Base-by-base conservation (phyloP, 768 basidiomycete species). In the Mycena vulgaris region DNA sequence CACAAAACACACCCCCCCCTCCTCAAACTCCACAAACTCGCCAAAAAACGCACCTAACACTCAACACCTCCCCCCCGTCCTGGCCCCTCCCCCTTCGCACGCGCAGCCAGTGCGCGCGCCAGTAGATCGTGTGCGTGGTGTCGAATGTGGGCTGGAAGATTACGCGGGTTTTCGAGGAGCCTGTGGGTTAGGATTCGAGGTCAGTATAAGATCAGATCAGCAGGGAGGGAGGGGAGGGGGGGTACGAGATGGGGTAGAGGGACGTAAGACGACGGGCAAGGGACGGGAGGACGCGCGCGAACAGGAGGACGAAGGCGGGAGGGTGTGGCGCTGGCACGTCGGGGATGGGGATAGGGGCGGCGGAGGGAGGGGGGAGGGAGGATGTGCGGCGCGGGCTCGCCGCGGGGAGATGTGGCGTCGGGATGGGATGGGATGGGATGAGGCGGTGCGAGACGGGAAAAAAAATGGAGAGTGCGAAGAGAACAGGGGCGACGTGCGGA, bases 101-200 rank as follows among this genome's bases (percentile, higher is more conserved):
- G 37, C 94, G 88, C 69, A 95, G 84, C 93, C 93, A 95, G 80
- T 95, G 94, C 0, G 92, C 92, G 51, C 88, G 86, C 83, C 95
- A 95, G 78, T 90, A 95, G 67, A 95, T 95, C 40, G 95, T 95
- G 76, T 95, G 94, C 1, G 94, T 95, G 14, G 93, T 93, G 79
- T 95, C 93, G 56, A 93, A 88, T 0, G 94, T 95, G 13, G 94
- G 94, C 81, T 95, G 94, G 85, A 95, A 95, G 71, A 95, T 90
- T 47, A 95, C 93, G 56, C 93, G 89, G 39, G 93, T 94, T 80
- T 92, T 92, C 45, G 88, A 87, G 71, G 88, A 88, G n/a, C 89
- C 90, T 8, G 89, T 87, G 13, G 87, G 60, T 75, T 25, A 28
- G 25, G n/a, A 8, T 25, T 37, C 10, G 5, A 19, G 10, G 39